Percentiles rank a stretch among this genome's conserved stretches.
Conservation (phyloP, 805 yeast species). For the Clavispora carvajalis region DNA sequence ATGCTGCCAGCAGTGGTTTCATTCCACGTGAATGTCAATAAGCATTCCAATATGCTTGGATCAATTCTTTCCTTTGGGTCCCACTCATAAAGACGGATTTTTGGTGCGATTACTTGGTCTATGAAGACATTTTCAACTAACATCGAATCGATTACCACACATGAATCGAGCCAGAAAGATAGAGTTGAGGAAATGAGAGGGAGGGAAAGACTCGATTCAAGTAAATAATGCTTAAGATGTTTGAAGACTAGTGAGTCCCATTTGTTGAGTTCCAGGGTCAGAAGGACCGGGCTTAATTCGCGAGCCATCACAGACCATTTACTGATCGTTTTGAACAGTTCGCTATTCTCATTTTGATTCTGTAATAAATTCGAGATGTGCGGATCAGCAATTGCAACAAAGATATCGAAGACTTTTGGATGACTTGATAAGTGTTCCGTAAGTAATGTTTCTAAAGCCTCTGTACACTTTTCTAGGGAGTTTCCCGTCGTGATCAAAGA, state of each 20-base stretch:
- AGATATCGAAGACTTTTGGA: not conserved
- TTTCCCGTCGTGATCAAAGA: not conserved
- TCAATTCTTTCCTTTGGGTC: not conserved
- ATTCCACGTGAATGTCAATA: not conserved
- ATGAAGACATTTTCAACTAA: slow-evolving; percentile 6
- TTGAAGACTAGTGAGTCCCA: slow-evolving; percentile 11
- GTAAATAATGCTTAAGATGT: not conserved
- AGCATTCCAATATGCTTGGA: not conserved
- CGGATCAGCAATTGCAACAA: not conserved
- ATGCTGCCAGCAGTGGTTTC: not conserved
- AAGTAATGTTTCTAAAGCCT: not conserved
- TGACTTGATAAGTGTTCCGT: too few species aligned
- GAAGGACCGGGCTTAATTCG: not conserved
- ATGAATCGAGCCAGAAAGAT: slow-evolving; percentile 12
- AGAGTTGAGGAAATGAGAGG: not conserved
- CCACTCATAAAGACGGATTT: not conserved
- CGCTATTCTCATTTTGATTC: not conserved
- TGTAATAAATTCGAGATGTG: not conserved
- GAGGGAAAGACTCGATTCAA: not conserved
- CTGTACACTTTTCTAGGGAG: not conserved
- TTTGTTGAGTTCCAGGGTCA: slow-evolving; percentile 2
- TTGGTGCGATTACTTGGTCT: not conserved
- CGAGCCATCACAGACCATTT: slow-evolving; percentile 8
- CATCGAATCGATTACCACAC: slow-evolving; percentile 8
- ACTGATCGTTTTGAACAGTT: slow-evolving; percentile 1